Conservation (phyloP, 495 filamentous ascomycete species). For the Lepraria neglecta region DNA sequence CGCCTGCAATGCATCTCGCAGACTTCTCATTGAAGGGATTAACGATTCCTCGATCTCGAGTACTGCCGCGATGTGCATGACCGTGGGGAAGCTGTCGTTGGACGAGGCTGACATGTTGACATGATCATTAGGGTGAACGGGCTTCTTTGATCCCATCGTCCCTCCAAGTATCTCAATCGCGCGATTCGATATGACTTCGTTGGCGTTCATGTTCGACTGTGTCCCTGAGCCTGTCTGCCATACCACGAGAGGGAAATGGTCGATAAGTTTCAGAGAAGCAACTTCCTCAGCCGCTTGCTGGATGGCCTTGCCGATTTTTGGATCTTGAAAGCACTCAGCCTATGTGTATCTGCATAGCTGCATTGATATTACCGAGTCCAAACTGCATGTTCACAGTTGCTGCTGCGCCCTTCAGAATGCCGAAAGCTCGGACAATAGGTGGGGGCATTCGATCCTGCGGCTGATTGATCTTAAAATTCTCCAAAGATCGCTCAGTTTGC, state of each 20-base stretch:
- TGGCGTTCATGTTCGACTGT: slow-evolving; percentile 99
- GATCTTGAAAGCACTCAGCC: slow-evolving; percentile 47
- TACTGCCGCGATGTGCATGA: slow-evolving; percentile 98
- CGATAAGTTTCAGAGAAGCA: slow-evolving; percentile 84
- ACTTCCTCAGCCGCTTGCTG: slow-evolving; percentile 92
- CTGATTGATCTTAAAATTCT: slow-evolving; percentile 98
- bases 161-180: slow-evolving; percentile 97
- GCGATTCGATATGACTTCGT: slow-evolving; percentile 99
- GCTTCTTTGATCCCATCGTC: slow-evolving; percentile 90
- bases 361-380: slow-evolving; percentile 69
- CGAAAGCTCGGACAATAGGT: slow-evolving; percentile 85
- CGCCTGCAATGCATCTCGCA: slow-evolving; percentile 73
- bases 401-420: slow-evolving; percentile 94
- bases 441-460: slow-evolving; percentile 97
- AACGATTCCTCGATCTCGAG: slow-evolving; percentile 84
- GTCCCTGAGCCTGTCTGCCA: slow-evolving; percentile 99
- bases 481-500: slow-evolving; percentile 93
- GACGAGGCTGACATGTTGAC: slow-evolving; percentile 98
- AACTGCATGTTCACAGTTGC: slow-evolving; percentile 93
- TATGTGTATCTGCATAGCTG: slow-evolving; percentile 9
- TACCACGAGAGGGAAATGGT: slow-evolving; percentile 97
- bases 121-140: slow-evolving; percentile 98
- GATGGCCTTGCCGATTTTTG: slow-evolving; percentile 87
- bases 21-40: slow-evolving; percentile 70
- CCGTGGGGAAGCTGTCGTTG: slow-evolving; percentile 98